Base-by-base conservation (phyloP, 768 basidiomycete genomes). In the Lanmaoa pseudosensibilis region DNA sequence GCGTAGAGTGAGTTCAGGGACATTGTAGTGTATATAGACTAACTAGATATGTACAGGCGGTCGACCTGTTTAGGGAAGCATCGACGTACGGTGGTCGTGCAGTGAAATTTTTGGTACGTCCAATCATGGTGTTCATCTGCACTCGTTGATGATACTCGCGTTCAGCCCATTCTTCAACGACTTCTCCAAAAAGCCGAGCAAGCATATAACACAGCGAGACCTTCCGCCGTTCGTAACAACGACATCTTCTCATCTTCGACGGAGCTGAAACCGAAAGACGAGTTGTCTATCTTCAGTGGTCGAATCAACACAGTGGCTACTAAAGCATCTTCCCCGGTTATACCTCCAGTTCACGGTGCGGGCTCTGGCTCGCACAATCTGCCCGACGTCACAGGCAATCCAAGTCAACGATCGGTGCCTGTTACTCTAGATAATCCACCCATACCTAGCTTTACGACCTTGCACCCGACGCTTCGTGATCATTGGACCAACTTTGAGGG, bases 201-300 rank as follows among this genome's bases (percentile, higher is more conserved):
- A 32, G 72, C 78, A 2, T 82, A 79, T 61, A 72, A 75, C 60
- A 80, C 71, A 32, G 81, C 83, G 7, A 72, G 78, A 34, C 75
- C 80, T 9, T 66, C 77, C 2, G 71, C 70, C 46, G 73, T 77
- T 48, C 78, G 77, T 16, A 78, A 77, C 59, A 58, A 36, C 27
- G 84, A 87, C 70, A 86, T 87, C 30, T 88, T 89, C 69, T 74
- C 77, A 21, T 74, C 80, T 10, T 80, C 84, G 0, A 59, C 72
- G 13, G 58, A 68, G 12, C 71, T 74, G 25, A 80, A 79, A 38
- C 69, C 74, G n/a, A 79, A 83, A 53, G 88, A 90, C 65, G 88
- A 90, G 64, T 71, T 91, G 23, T 81, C 83, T 7, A 87, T 90
- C 25, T 90, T 90, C 68, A 83, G 87, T 47, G 89, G 89, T n/a